Evolutionary conservation across 176 grass and related monocot genomes (phyloP).

Genomic region (Bolboschoenus planiculmis): DNA sequence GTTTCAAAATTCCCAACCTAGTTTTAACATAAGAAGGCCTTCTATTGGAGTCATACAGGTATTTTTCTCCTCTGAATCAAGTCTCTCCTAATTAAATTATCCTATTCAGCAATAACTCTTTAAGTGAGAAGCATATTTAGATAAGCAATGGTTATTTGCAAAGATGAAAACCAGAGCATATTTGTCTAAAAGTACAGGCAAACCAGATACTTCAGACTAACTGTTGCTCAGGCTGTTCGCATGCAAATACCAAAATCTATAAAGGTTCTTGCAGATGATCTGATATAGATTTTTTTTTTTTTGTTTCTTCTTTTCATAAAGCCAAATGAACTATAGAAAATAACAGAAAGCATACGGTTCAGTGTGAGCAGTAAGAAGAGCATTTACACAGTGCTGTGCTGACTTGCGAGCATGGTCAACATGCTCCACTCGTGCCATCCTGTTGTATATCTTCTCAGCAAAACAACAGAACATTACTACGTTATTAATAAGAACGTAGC

Average conservation of each 20-base stretch:
- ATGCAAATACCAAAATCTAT: neutral
- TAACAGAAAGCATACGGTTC: constrained; percentile 51
- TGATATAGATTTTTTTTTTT: neutral
- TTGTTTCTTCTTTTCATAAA: neutral
- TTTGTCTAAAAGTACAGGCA: neutral
- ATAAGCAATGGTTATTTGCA: neutral
- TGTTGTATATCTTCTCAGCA: constrained; percentile 39
- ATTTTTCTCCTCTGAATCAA: neutral
- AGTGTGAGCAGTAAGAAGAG: constrained; percentile 75
- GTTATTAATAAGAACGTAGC: neutral
- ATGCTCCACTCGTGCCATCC: constrained; percentile 79
- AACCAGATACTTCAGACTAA: neutral
- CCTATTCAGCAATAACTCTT: neutral
- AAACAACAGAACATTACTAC: neutral
- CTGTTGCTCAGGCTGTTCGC: neutral
- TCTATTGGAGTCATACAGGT: neutral
- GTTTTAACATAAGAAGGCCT: neutral
- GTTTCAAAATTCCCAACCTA: neutral
- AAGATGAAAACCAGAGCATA: neutral
- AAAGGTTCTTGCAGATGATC: neutral
- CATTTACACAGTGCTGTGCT: constrained; percentile 77
- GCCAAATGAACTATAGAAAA: neutral
- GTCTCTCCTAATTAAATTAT: neutral
- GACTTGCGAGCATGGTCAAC: constrained; percentile 98
- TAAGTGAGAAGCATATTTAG: neutral